phyloP scores from a whole-genome alignment of 257 asterid species.

The Penstemon newberryi region DNA sequence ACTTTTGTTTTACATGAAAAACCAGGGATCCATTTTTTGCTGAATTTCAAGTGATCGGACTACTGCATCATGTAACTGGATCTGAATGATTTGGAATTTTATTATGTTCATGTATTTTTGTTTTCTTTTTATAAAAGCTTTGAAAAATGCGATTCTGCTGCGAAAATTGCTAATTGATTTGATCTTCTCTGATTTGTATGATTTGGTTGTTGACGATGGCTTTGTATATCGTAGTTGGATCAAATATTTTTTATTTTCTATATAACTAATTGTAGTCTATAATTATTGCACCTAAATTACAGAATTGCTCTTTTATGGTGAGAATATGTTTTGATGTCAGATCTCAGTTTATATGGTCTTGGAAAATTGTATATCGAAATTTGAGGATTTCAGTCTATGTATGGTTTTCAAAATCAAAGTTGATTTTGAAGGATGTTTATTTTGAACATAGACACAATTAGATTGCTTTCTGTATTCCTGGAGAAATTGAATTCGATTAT shows the following conservation, averaged over 20 bases:
- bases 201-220: neutral
- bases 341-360: constrained; percentile 22
- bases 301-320: neutral
- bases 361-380: neutral
- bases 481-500: neutral
- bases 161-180: neutral
- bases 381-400: constrained; percentile 6
- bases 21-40: neutral
- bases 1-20: constrained; percentile 4
- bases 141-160: constrained; percentile 10
- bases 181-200: neutral
- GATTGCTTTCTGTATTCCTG: neutral
- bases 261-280: too few relatives aligned
- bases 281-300: too few relatives aligned
- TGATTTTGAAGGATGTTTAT: neutral
- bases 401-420: neutral
- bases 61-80: constrained; percentile 31
- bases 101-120: neutral
- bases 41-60: constrained; percentile 29
- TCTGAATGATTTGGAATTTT: constrained; percentile 27
- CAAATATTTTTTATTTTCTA: neutral
- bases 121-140: neutral
- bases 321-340: constrained; percentile 12
- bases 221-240: neutral
- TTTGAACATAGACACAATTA: neutral